Evolutionary conservation across 2,329 filamentous ascomycete genomes (phyloP), one percentile per base, ranked within the genome.

Genomic region (Aspergillus floridensis): DNA sequence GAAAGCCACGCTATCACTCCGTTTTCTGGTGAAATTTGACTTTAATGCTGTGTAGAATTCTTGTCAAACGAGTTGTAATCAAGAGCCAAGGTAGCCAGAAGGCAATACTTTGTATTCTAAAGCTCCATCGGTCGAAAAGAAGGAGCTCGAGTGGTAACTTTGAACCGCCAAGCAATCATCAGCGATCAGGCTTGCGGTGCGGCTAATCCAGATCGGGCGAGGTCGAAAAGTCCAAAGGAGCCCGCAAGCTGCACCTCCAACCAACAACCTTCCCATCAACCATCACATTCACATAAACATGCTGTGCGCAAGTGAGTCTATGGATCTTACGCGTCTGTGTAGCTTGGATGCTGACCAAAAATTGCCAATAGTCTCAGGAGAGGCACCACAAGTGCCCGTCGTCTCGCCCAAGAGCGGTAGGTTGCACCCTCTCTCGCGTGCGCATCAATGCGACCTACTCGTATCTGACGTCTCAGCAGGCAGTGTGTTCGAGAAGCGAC

Each of bases 371-470:
- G 93, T 99, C 78, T 99, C 95, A 63, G 95, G 95, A 80, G 93
- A 97, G 85, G 88, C 92, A 80, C 93, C 95, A 66, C 90, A 96
- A 80, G 89, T 92, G 79, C 93, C 95, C 58, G 93, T 98, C 67
- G 91, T 92, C 72, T 99, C 95, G 73, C 89, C 90, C 77, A 96
- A 97, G 81, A 96, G 92, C 73, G 93, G 91, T 92, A 81, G 70
- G 87, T 80, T 63, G 48, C 58, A 56, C 47, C 62, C 60, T 54
- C 60, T 54, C 60, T 54, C 53, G 56, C 60, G 49, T 41, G 50
- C 60, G 55, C 49, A 63, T 55, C 56, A 55, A 60, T 44, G 63
- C 59, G 57, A 58, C 14, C 14, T 44, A 44, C 38, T 49, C 56
- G 50, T 58, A 49, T 57, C 73, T 79, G 70, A 78, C 67, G 46